Percentiles rank a stretch among this genome's conserved stretches.
phyloP scores from a whole-genome alignment of 2,329 filamentous ascomycete species.

The Scedosporium apiospermum region DNA sequence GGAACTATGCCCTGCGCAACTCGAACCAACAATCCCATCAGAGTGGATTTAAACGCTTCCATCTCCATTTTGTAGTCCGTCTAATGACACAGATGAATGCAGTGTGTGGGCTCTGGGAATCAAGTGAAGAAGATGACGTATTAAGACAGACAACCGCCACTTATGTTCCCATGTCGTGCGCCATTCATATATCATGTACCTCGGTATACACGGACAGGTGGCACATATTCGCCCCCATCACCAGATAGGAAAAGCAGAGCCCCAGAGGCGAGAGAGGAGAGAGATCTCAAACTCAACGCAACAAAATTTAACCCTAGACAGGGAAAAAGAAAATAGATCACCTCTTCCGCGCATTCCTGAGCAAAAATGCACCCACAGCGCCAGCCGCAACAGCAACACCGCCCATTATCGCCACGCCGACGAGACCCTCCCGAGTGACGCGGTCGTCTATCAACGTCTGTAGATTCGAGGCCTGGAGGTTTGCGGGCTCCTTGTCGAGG shows the following conservation, averaged over 20 bases:
- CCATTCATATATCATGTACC: background rate
- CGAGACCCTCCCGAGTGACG: slow-evolving; percentile 85
- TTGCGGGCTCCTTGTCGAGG: slow-evolving; percentile 81
- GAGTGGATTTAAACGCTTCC: background rate
- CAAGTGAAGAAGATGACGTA: background rate
- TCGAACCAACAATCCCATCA: background rate
- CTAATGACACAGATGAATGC: background rate
- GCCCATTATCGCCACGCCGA: slow-evolving; percentile 91
- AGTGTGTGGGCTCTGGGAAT: background rate
- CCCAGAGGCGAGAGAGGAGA: too few relatives aligned
- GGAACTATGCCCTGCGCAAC: too few relatives aligned
- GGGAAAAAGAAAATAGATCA: slow-evolving; percentile 14
- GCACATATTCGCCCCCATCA: too few relatives aligned
- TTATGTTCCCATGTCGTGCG: background rate
- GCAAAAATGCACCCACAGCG: slow-evolving; percentile 79
- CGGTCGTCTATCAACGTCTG: slow-evolving; percentile 87
- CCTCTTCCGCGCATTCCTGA: slow-evolving; percentile 62
- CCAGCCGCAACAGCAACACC: slow-evolving; percentile 88
- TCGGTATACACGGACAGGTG: background rate
- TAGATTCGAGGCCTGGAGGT: slow-evolving; percentile 82
- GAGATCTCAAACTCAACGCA: background rate
- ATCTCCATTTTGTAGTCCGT: background rate
- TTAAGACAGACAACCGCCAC: background rate
- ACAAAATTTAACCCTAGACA: background rate
- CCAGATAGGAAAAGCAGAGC: background rate